A percentile compares a stretch with the other conserved stretches of the same genome.
These are phyloP conservation scores for Aspergillus unguis DNA, from an alignment of 2,329 filamentous ascomycete genomes.

Conservation along the genomic window DNA sequence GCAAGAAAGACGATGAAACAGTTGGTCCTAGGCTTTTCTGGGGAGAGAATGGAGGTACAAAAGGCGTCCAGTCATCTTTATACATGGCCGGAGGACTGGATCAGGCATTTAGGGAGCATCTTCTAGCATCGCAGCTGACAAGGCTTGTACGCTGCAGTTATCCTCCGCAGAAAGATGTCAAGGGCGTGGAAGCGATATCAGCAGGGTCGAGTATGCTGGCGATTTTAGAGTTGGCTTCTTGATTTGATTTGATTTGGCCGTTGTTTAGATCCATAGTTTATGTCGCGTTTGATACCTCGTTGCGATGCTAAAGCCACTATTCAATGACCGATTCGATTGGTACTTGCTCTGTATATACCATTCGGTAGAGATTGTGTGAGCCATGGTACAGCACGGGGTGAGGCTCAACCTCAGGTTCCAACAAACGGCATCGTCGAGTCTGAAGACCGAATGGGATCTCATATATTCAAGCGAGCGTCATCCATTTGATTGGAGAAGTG, in stretches of 20 bases:
- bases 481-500: too few species aligned
- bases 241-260: not conserved
- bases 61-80: slow-evolving; percentile 13
- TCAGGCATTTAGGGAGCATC: slow-evolving; percentile 18
- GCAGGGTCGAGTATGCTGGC: slow-evolving; percentile 31
- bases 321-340: too few species aligned
- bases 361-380: not conserved
- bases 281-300: not conserved
- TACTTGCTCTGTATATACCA: not conserved
- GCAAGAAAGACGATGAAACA: slow-evolving; percentile 18
- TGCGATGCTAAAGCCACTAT: too few species aligned
- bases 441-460: too few species aligned
- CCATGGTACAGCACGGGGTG: not conserved
- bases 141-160: slow-evolving; percentile 13
- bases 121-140: slow-evolving; percentile 17
- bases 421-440: too few species aligned
- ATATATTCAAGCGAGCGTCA: too few species aligned
- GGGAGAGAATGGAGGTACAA: slow-evolving; percentile 16
- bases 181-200: slow-evolving; percentile 11
- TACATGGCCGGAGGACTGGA: slow-evolving; percentile 17
- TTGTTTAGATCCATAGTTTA: too few species aligned
- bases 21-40: slow-evolving; percentile 15
- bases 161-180: slow-evolving; percentile 16
- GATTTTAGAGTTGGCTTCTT: not conserved
- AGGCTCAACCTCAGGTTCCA: not conserved